These are phyloP conservation scores for Ceratocystis cacaofunesta DNA, from an alignment of 2,329 filamentous ascomycete species.

Conservation along the genomic window DNA sequence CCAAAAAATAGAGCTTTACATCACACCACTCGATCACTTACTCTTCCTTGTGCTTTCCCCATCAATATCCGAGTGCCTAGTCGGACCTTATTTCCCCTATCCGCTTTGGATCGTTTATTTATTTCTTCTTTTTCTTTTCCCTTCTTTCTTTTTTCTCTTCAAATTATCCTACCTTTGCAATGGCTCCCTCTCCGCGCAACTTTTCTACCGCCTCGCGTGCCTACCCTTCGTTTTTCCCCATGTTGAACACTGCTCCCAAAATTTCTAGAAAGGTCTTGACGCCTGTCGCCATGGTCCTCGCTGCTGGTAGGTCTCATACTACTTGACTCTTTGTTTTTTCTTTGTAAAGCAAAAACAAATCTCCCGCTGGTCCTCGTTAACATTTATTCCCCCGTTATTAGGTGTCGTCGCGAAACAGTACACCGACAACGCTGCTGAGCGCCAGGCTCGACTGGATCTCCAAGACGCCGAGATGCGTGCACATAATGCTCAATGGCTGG, in stretches of 20 bases:
- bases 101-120: background rate
- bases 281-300: constrained; percentile 23
- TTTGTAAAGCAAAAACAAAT: background rate
- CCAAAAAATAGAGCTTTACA: constrained; percentile 1
- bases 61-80: background rate
- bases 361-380: background rate
- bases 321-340: background rate
- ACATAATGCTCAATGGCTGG: constrained; percentile 31
- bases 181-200: constrained; percentile 16
- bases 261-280: constrained; percentile 19
- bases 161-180: constrained; percentile 7
- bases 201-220: constrained; percentile 23
- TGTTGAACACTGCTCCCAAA: constrained; percentile 19
- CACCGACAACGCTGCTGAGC: constrained; percentile 6
- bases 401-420: constrained; percentile 14
- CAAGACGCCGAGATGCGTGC: constrained; percentile 25
- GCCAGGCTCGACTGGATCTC: constrained; percentile 24
- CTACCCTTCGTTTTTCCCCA: constrained; percentile 22
- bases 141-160: background rate
- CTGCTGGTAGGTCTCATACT: constrained; percentile 21
- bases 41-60: background rate
- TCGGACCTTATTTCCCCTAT: background rate
- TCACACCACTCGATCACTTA: background rate
- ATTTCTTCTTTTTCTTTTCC: background rate
- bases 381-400: background rate